Evolutionary conservation across 1,284 basidiomycete genomes (phyloP), one percentile per base, ranked within the genome.

Genomic region (Heterobasidion occidentale): DNA sequence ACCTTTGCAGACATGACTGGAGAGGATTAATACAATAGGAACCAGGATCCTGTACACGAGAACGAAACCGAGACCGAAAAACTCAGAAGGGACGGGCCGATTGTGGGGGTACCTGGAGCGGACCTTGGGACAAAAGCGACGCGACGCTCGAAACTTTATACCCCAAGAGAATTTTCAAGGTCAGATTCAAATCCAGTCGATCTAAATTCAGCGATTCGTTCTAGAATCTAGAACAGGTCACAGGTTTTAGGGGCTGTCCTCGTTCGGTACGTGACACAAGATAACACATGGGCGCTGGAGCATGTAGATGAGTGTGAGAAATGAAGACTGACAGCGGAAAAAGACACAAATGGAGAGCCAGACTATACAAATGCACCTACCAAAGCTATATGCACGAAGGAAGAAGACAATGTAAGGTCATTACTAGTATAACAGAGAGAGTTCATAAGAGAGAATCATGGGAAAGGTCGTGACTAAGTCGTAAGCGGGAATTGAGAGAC

Each of bases 1-100:
- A 90, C 81, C 77, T 90, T 90, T 68, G 86, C 75, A 71, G 84
- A 79, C 83, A 86, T 86, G 74, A 77, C 71, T 42, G 54, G 36
- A 34, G 27, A 27, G 33, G 57, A 52, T 47, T 42, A 47, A 56
- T 49, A 59, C 46, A 46, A 50, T 33, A 17, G 42, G 47, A 56
- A 51, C 51, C 46, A 33, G 51, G 38, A 27, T 36, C n/a, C 27
- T n/a, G 35, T 44, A 58, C 56, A 58, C 57, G 60, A 62, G 51
- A 62, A 59, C 60, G 57, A 61, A 58, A 62, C 58, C 34, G 59
- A 59, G 57, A 63, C 53, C 59, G 52, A 61, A 60, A 58, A 60
- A 52, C 55, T 36, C 36, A 53, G 57, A 58, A 53, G 56, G 55
- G 56, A 58, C 61, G 61, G 56, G 62, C 34, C 27, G 27, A 64